A percentile compares a stretch with the other conserved stretches of the same genome.
These are phyloP conservation scores for Pseudogymnoascus destructans DNA, from an alignment of 2,329 filamentous ascomycete species.

Conservation along the genomic window DNA sequence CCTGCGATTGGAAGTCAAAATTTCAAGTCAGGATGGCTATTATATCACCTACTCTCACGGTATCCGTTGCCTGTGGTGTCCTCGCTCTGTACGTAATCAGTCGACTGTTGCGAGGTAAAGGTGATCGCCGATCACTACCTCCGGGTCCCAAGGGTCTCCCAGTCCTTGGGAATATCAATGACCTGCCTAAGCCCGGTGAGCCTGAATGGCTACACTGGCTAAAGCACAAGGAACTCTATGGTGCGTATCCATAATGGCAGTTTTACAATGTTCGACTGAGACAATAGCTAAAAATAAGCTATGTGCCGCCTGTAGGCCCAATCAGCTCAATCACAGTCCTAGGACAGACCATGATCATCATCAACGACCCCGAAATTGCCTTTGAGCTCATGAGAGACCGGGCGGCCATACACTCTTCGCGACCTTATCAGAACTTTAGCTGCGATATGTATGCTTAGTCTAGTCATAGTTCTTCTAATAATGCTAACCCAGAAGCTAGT, in stretches of 20 bases:
- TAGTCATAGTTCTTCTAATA: not conserved
- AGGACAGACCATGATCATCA: conserved; percentile 30
- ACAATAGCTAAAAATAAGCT: conserved; percentile 10
- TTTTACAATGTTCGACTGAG: not conserved
- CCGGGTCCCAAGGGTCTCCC: conserved; percentile 15
- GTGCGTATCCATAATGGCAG: conserved; percentile 14
- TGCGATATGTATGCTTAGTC: conserved; percentile 27
- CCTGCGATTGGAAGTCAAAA: not conserved
- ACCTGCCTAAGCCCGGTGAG: conserved; percentile 21
- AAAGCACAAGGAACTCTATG: conserved; percentile 30
- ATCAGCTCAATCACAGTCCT: conserved; percentile 30
- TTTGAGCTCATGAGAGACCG: conserved; percentile 29
- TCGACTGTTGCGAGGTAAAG: conserved; percentile 9
- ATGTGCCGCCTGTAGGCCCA: conserved; percentile 12
- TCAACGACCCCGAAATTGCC: conserved; percentile 29
- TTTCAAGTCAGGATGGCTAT: not conserved
- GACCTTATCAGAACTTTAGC: conserved; percentile 26
- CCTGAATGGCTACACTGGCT: conserved; percentile 31
- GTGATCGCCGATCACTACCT: conserved; percentile 5
- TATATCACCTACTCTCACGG: not conserved
- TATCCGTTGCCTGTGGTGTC: conserved; percentile 7
- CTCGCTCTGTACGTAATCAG: conserved; percentile 10
- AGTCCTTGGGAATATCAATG: conserved; percentile 15
- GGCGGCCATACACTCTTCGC: conserved; percentile 27
- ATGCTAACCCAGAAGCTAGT: conserved; percentile 16